These are phyloP conservation scores for Fusarium subtropicale DNA, from an alignment of 2,329 filamentous ascomycete genomes.

Conservation along the genomic window DNA sequence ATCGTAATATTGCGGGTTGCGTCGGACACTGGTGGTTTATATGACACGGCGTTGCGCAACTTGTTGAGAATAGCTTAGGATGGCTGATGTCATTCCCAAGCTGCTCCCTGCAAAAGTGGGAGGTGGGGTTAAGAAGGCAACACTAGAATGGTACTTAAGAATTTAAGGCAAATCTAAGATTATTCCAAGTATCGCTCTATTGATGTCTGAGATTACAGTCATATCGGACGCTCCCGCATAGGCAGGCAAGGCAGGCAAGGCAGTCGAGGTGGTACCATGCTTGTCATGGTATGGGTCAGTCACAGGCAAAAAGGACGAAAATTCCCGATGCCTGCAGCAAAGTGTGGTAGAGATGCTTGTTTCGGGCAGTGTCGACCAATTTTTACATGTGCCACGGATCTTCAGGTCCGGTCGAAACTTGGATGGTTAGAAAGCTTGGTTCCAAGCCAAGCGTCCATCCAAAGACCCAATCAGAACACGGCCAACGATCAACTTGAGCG, in stretches of 20 bases:
- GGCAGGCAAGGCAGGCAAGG: not conserved
- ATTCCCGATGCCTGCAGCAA: constrained; percentile 13
- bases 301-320: constrained; percentile 8
- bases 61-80: constrained; percentile 37
- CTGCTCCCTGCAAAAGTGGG: constrained; percentile 35
- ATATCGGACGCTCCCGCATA: constrained; percentile 25
- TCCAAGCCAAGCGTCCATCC: constrained; percentile 1
- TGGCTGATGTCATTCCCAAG: constrained; percentile 47
- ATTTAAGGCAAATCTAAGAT: not conserved
- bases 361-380: constrained; percentile 1
- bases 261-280: not conserved
- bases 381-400: constrained; percentile 31
- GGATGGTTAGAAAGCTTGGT: constrained; percentile 29
- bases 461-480: constrained; percentile 23
- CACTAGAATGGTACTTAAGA: constrained; percentile 25
- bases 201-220: constrained; percentile 6
- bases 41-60: constrained; percentile 34
- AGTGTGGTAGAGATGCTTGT: not conserved
- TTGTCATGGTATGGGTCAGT: not conserved
- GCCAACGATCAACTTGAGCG: not conserved
- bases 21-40: constrained; percentile 17
- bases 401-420: constrained; percentile 31
- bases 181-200: constrained; percentile 24
- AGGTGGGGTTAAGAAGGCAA: constrained; percentile 12
- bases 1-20: not conserved